Evolutionary conservation across 495 filamentous ascomycete genomes (phyloP).

Genomic region (Pyrenopolyporus hunteri): DNA sequence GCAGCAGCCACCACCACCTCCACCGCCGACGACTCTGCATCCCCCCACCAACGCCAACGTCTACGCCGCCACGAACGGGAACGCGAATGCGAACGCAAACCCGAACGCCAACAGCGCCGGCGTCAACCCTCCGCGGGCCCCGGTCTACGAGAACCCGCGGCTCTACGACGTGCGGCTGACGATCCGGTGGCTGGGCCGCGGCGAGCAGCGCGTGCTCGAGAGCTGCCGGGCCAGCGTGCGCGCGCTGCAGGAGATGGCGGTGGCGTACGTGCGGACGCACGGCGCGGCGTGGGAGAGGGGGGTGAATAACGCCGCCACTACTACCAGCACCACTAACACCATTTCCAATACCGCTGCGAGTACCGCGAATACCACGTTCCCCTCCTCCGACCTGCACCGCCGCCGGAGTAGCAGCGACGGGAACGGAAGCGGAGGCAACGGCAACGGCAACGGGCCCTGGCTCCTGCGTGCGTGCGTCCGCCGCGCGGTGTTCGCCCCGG

Average conservation of each 20-base stretch:
- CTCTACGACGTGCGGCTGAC: constrained; percentile 39
- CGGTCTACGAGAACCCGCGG: not conserved
- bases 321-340: not conserved
- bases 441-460: not conserved
- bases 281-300: constrained; percentile 7
- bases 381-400: no score
- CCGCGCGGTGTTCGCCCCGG: constrained; percentile 25
- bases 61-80: no score
- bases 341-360: no score
- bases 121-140: not conserved
- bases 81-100: no score
- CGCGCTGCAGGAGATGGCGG: constrained; percentile 38
- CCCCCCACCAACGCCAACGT: no score
- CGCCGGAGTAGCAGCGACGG: not conserved
- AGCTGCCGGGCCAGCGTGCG: constrained; percentile 28
- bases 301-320: not conserved
- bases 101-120: constrained; percentile 13
- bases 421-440: not conserved
- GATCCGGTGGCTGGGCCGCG: constrained; percentile 42
- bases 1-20: no score
- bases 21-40: no score
- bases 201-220: constrained; percentile 40
- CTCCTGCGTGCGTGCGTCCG: no score
- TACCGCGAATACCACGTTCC: no score
- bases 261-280: constrained; percentile 36